These are phyloP conservation scores for Fraxinus cuspidata DNA, from an alignment of 257 asterid genomes.

Conservation along the genomic window DNA sequence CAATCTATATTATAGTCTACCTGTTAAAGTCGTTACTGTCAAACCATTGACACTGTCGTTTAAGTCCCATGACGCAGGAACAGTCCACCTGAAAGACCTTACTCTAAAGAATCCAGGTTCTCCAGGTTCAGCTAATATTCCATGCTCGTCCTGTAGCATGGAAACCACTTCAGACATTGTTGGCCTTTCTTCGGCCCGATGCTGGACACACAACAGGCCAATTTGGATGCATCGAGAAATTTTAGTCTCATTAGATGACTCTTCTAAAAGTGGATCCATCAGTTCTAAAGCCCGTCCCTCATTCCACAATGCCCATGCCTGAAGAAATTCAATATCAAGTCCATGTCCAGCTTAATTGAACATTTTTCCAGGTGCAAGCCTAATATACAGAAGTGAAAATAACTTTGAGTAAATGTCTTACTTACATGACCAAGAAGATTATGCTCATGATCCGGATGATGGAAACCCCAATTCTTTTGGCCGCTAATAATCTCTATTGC, in stretches of 20 bases:
- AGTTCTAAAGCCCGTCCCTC: conserved; percentile 35
- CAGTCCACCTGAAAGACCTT: conserved; percentile 4
- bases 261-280: conserved; percentile 32
- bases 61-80: not conserved
- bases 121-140: conserved; percentile 28
- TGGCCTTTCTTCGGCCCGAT: conserved; percentile 35
- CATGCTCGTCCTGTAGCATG: conserved; percentile 39
- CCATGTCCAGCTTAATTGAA: conserved; percentile 1
- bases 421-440: conserved; percentile 34
- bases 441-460: conserved; percentile 39
- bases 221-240: conserved; percentile 36
- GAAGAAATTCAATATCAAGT: not conserved
- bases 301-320: conserved; percentile 52
- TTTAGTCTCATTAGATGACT: conserved; percentile 20
- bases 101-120: conserved; percentile 41
- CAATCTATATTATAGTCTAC: conserved; percentile 15
- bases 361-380: not conserved
- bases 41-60: conserved; percentile 27
- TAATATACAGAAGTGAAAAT: conserved; percentile 1
- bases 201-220: conserved; percentile 49
- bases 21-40: conserved; percentile 29
- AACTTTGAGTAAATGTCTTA: not conserved
- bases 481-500: conserved; percentile 40
- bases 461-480: conserved; percentile 41
- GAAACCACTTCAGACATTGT: conserved; percentile 37